A percentile compares a stretch with the other conserved stretches of the same genome.
These are phyloP conservation scores for Paramecium tetraurelia DNA, from an alignment of 73 alveolate species.

Conservation along the genomic window DNA sequence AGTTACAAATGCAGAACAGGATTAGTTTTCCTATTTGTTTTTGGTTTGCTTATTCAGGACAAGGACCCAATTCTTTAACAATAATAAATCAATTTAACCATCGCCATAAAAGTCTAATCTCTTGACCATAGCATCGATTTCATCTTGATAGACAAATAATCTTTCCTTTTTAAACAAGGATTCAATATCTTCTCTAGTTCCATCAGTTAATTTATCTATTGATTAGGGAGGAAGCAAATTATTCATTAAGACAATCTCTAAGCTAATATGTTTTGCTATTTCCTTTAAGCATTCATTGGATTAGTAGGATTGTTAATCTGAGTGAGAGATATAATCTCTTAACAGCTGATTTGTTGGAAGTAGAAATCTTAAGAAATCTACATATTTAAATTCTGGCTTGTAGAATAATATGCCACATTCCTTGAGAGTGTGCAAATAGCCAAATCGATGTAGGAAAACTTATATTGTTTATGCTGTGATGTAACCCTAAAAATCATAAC, in stretches of 20 bases:
- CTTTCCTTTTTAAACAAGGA: background rate
- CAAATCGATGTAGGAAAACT: background rate
- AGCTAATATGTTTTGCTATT: constrained; percentile 6
- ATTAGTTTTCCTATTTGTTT: background rate
- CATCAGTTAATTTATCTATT: background rate
- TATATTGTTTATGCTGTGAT: background rate
- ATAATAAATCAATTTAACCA: constrained; percentile 21
- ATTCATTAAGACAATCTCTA: background rate
- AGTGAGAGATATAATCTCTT: background rate
- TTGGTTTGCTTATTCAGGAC: background rate
- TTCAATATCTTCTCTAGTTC: constrained; percentile 13
- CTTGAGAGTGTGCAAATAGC: background rate
- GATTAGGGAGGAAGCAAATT: background rate
- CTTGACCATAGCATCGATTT: background rate
- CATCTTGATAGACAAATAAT: background rate
- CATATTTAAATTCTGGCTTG: background rate
- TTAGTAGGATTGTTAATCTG: background rate
- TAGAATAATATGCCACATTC: constrained; percentile 24
- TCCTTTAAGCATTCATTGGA: background rate
- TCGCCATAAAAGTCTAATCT: constrained; percentile 52
- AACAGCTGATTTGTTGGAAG: constrained; percentile 4
- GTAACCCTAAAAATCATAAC: background rate
- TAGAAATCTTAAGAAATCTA: constrained; percentile 19
- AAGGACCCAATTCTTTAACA: background rate
- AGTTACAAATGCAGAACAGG: background rate